A percentile compares a stretch with the other conserved stretches of the same genome.
phyloP scores from a whole-genome alignment of 2,329 filamentous ascomycete genomes.

The Penicillium sp. region DNA sequence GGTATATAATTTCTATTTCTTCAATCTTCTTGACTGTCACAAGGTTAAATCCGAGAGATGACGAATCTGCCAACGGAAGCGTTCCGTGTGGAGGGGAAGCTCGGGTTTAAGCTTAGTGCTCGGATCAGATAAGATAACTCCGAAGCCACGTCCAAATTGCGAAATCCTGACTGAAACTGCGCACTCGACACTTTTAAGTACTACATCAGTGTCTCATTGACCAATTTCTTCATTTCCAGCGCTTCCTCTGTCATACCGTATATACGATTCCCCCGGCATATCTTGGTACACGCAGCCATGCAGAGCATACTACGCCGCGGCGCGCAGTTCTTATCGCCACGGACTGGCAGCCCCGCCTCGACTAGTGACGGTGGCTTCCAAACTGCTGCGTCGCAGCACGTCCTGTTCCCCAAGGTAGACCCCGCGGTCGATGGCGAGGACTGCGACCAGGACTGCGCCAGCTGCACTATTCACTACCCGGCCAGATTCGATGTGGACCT shows the following conservation, averaged over 20 bases:
- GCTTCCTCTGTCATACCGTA: background rate
- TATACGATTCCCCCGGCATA: background rate
- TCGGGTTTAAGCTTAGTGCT: background rate
- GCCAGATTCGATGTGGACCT: constrained; percentile 69
- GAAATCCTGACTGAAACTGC: background rate
- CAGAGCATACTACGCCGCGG: constrained; percentile 32
- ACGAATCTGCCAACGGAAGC: background rate
- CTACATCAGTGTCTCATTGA: background rate
- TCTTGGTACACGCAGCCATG: constrained; percentile 21
- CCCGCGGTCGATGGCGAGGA: constrained; percentile 80
- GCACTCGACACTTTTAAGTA: background rate
- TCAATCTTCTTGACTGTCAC: background rate
- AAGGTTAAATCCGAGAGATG: background rate
- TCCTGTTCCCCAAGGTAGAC: constrained; percentile 71
- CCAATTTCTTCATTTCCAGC: background rate
- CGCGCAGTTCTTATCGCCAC: constrained; percentile 30
- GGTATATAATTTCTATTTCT: background rate
- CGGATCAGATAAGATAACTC: constrained; percentile 7
- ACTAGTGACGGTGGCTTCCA: constrained; percentile 39
- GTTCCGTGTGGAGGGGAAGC: background rate
- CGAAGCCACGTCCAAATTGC: constrained; percentile 3
- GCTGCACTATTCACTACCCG: constrained; percentile 75
- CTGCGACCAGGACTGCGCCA: constrained; percentile 80
- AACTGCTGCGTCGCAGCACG: constrained; percentile 44
- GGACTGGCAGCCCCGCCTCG: constrained; percentile 18